Conservation (phyloP, 2,329 filamentous ascomycete species). For the Paraphoma sp. region DNA sequence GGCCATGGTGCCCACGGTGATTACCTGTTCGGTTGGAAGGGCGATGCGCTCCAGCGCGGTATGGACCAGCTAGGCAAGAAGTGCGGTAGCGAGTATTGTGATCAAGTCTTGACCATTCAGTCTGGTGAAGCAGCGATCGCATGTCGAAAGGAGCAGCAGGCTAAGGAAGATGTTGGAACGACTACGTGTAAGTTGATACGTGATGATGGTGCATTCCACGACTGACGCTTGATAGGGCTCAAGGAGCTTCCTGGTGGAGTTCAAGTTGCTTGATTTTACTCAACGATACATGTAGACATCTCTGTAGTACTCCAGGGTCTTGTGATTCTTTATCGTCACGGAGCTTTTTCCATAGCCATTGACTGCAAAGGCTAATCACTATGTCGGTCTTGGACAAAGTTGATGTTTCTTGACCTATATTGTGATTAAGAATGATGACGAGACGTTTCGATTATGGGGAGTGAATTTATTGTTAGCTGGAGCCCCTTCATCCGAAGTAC, state of each 20-base stretch:
- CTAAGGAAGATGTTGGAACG: not conserved
- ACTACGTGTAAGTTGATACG: not conserved
- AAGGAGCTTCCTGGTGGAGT: not conserved
- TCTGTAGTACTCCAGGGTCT: too few relatives aligned
- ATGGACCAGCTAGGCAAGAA: constrained; percentile 24
- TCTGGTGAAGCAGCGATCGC: not conserved
- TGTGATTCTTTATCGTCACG: too few relatives aligned
- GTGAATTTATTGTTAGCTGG: too few relatives aligned
- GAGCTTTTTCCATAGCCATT: too few relatives aligned
- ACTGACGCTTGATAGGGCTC: not conserved
- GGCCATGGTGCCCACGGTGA: constrained; percentile 30
- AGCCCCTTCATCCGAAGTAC: too few relatives aligned
- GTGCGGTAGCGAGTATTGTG: not conserved
- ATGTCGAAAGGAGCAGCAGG: not conserved
- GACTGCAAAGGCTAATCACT: too few relatives aligned
- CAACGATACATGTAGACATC: too few relatives aligned
- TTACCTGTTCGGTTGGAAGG: constrained; percentile 39
- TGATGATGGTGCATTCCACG: not conserved
- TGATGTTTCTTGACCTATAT: too few relatives aligned
- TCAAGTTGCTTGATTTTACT: too few relatives aligned
- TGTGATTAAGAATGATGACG: too few relatives aligned
- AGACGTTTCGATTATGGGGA: too few relatives aligned
- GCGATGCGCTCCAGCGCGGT: constrained; percentile 33
- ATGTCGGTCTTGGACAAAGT: too few relatives aligned
- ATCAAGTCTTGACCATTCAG: not conserved